Conservation (phyloP, 345 rosid species). For the Kandelia obovata region DNA sequence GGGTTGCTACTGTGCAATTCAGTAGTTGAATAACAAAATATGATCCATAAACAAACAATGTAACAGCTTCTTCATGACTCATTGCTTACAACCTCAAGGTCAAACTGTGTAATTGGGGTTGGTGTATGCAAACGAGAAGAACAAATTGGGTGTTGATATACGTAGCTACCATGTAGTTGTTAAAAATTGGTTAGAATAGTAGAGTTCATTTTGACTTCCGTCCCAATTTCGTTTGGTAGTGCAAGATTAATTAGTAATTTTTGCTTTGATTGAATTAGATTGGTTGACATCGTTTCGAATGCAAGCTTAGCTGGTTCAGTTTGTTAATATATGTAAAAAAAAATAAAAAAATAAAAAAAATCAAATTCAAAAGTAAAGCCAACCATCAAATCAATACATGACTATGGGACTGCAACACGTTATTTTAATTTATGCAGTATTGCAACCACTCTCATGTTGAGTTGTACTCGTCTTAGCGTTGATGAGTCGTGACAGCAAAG, state of each 20-base stretch:
- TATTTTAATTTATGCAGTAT: background rate
- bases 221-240: background rate
- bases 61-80: background rate
- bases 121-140: background rate
- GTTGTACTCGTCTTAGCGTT: no score
- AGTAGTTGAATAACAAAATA: no score
- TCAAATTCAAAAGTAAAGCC: background rate
- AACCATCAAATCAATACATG: constrained; percentile 19
- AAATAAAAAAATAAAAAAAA: no score
- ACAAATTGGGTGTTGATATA: no score
- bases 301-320: background rate
- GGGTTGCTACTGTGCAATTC: no score
- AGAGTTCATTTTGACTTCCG: constrained; percentile 20
- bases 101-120: background rate
- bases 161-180: background rate
- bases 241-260: background rate
- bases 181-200: constrained; percentile 3
- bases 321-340: constrained; percentile 2
- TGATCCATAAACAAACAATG: no score
- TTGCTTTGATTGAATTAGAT: background rate
- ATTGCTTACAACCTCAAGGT: background rate
- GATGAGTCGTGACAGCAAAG: no score
- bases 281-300: constrained; percentile 12
- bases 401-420: background rate
- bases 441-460: background rate